Conservation (phyloP, 2,329 filamentous ascomycete genomes). For the Hortaea sp. region DNA sequence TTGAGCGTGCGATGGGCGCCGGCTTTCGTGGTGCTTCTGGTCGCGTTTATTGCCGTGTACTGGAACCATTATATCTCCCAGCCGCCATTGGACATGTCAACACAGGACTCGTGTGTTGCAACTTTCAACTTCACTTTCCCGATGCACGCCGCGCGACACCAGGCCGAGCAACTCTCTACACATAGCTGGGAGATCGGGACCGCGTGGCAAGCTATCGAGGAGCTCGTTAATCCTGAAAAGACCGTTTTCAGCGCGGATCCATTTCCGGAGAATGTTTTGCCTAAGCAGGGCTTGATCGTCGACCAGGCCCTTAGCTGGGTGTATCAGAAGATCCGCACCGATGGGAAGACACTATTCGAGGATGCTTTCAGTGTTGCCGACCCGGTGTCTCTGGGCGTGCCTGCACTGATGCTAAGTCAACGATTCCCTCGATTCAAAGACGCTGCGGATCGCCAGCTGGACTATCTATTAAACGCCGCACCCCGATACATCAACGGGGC, state of each 20-base stretch:
- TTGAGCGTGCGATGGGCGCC: conserved; percentile 10
- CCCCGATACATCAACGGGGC: conserved; percentile 37
- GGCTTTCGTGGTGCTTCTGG: conserved; percentile 9
- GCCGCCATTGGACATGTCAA: conserved; percentile 9
- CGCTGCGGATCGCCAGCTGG: conserved; percentile 32
- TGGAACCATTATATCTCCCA: conserved; percentile 9
- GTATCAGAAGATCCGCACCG: conserved; percentile 22
- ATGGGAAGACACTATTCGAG: conserved; percentile 23
- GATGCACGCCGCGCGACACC: conserved; percentile 16
- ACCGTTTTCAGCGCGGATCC: conserved; percentile 29
- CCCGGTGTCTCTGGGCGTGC: conserved; percentile 36
- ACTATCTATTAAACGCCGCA: conserved; percentile 30
- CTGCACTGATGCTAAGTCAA: conserved; percentile 35
- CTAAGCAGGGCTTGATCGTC: conserved; percentile 13
- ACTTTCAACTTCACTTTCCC: conserved; percentile 20
- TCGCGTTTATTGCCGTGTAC: conserved; percentile 4
- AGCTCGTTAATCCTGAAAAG: conserved; percentile 28
- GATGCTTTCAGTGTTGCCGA: conserved; percentile 32
- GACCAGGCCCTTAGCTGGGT: conserved; percentile 27
- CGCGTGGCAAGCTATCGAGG: conserved; percentile 31
- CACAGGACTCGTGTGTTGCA: conserved; percentile 12
- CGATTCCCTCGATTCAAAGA: conserved; percentile 23
- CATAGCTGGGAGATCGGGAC: conserved; percentile 36
- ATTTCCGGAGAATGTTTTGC: conserved; percentile 25
- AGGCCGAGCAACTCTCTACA: conserved; percentile 23